Base-by-base conservation (phyloP, 1,284 basidiomycete species). In the Cryptococcus sp. region DNA sequence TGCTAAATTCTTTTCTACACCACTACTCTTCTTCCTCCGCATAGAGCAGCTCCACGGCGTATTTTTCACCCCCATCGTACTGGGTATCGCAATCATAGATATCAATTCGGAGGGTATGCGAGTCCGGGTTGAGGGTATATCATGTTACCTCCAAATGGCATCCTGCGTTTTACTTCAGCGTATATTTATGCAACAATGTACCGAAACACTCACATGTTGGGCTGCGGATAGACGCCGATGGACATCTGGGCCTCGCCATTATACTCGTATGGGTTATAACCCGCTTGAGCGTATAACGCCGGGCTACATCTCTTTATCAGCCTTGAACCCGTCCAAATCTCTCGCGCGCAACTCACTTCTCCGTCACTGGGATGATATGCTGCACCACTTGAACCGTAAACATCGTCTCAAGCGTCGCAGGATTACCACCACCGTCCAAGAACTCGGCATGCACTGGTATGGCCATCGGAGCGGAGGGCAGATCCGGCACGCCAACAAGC, bases 381-480 rank as follows among this genome's bases (percentile, higher is more conserved):
- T 58, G 43, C 3, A 71, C 66, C 19, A 66, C 70, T 48, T 73
- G 68, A 23, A 74, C 46, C 41, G 52, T 64, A 46, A 73, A 76
- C 13, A 58, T 63, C 5, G 65, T 73, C 13, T 69, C 67, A 13
- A 72, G 55, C 1, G 62, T 55, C 17, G 61, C 56, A 6, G 56
- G 59, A 43, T 65, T 66, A 10, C 69, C 66, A 16, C 66, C 63
- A 0, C 66, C 68, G 49, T 76, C 74, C 52, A 68, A 61, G 46
- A 76, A 76, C 52, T 65, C 67, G 13, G 72, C 74, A 10, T 59
- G 65, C 3, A 64, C 66, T 1, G 56, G 50, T 15, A 76, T 64
- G 16, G 64, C 50, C 23, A 74, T 49, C 0, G 70, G 69, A 11
- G 62, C 58, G 17, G 64, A 57, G 1, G 67, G 62, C 22, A 61